A percentile compares a stretch with the other conserved stretches of the same genome.
Conservation (phyloP, 2,329 filamentous ascomycete genomes). For the Parafenestella ontariensis region DNA sequence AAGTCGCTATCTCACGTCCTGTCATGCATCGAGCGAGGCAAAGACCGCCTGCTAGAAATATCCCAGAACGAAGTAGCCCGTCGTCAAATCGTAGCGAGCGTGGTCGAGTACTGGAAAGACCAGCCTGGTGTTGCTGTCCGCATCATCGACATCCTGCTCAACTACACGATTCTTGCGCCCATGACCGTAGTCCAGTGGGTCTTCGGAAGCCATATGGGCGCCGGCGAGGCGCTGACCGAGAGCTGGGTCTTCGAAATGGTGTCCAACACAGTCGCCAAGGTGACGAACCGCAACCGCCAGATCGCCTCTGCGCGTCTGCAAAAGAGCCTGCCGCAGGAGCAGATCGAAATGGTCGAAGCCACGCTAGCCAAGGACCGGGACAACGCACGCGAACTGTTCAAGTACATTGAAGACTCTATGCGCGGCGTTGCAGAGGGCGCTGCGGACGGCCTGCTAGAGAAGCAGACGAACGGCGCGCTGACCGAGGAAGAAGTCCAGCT, state of each 20-base stretch:
- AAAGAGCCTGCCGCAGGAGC: slow-evolving; percentile 62
- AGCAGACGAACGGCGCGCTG: slow-evolving; percentile 58
- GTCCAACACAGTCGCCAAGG: slow-evolving; percentile 85
- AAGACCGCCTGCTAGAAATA: slow-evolving; percentile 82
- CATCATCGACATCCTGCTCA: slow-evolving; percentile 95
- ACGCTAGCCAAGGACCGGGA: slow-evolving; percentile 72
- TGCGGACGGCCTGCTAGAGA: slow-evolving; percentile 79
- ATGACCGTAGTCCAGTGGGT: slow-evolving; percentile 89
- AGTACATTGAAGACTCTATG: slow-evolving; percentile 79
- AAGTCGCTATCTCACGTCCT: slow-evolving; percentile 97
- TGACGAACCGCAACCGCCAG: slow-evolving; percentile 84
- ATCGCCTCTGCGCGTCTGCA: slow-evolving; percentile 71
- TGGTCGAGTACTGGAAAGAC: slow-evolving; percentile 91
- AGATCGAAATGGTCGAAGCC: slow-evolving; percentile 68
- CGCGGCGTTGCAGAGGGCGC: slow-evolving; percentile 73
- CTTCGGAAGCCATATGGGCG: slow-evolving; percentile 69
- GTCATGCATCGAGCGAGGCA: slow-evolving; percentile 93
- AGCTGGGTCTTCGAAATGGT: slow-evolving; percentile 89
- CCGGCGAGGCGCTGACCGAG: slow-evolving; percentile 73
- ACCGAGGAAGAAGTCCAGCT: slow-evolving; percentile 61
- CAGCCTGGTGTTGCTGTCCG: slow-evolving; percentile 91
- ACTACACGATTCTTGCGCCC: slow-evolving; percentile 93
- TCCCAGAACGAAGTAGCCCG: slow-evolving; percentile 76
- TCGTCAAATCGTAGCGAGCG: slow-evolving; percentile 86
- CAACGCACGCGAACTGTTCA: slow-evolving; percentile 81